Base-by-base conservation (phyloP, 768 basidiomycete genomes). In the Boletus tomentosulus region DNA sequence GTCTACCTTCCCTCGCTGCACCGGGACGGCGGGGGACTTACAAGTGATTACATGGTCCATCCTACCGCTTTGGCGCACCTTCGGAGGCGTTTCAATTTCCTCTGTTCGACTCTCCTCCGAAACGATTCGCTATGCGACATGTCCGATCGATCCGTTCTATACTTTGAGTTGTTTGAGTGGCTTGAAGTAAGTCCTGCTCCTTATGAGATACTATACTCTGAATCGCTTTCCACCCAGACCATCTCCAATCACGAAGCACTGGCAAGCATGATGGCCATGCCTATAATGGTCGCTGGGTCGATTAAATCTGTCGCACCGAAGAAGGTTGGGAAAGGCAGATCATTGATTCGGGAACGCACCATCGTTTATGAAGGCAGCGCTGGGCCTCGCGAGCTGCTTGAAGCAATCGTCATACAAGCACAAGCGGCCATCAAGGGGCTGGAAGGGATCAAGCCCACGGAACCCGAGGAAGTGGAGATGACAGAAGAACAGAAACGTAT, bases 201-300 rank as follows among this genome's bases (percentile, higher is more conserved):
- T 50, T 16, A 35, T n/a, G n/a, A 31, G 25, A 38, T 16, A 39
- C 34, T 38, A 16, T 37, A 16, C 45, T 51, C 53, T 30, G 50
- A 19, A 33, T 47, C 24, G 8, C 46, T 68, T 13, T 50, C 43
- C 24, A 8, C 50, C 16, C 51, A 97, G 94, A 92, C 90, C 1
- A 88, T 98, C 44, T 95, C 93, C 6, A 86, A 86, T 60, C 94
- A 97, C 57, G 95, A 96, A 75, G 88, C 92, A 6, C 72, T 97
- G 38, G 92, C 92, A 15, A 91, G 89, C 56, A 94, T 95, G 88
- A 91, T 96, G 84, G 92, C 91, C 2, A 96, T 95, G 92, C 92
- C 93, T 6, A 92, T 91, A 65, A 94, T 94, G 92, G 84, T 85
- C n/a, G 81, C 84, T 19, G 76, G 79, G 5, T 86, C 86, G 19